Base-by-base conservation (phyloP, 345 rosid genomes). In the Corchorus capsularis region DNA sequence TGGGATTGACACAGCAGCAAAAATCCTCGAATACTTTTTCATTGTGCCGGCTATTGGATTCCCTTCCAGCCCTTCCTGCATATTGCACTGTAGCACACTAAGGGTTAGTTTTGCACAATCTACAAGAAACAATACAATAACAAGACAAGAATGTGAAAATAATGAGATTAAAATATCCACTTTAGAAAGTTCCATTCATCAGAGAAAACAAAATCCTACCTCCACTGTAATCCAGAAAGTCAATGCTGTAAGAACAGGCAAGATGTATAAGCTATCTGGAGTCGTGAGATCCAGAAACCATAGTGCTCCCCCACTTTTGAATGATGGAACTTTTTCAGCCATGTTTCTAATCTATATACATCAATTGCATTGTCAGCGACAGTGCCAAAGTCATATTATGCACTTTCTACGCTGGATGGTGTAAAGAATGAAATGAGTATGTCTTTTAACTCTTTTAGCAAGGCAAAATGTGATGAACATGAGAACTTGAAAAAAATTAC, bases 271-370 rank as follows among this genome's bases (percentile, higher is more conserved):
- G 78, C 76, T 78, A 85, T 91, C 93, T 34, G 89, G 84, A 55
- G 88, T 87, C 32, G 89, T 77, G 71, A 91, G 91, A 81, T 91
- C 91, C 83, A 78, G 69, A 72, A 89, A 91, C 93, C 89, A 89
- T 63, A 77, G 87, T 77, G 87, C 83, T 83, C 95, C 93, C 62
- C 96, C 91, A 50, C 69, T 88, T 81, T 87, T 84, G 79, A 91
- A 91, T 56, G 96, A 89, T 15, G 89, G 90, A 77, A 88, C 88
- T 77, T 91, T 91, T 83, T 88, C 92, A 2, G 83, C 92, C 96
- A 91, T 89, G 81, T 88, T 91, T 72, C 79, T 63, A 63, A 91
- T 88, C 96, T 87, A 80, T 64, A 77, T 10, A 16, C 22, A 54
- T 62, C 74, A 43, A 19, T 27, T 27, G 27, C 27, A 27, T 27